Conservation (phyloP, 148 eudicot genomes). For the Camellia granthamiana region DNA sequence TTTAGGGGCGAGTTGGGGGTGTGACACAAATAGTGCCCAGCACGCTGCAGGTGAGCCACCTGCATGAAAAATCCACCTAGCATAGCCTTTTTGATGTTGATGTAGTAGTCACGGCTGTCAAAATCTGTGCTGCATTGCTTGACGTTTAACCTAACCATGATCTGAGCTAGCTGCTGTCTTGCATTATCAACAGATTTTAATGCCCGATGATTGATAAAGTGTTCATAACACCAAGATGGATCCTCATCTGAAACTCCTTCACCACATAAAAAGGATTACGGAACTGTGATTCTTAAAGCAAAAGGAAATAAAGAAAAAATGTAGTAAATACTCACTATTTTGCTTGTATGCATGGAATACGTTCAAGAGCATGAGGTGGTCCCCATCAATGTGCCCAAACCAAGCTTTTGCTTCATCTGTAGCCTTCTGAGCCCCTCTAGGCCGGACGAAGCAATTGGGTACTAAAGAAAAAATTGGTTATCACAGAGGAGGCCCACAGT, state of each 20-base stretch:
- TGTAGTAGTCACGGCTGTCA: conserved; percentile 88
- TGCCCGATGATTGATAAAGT: conserved; percentile 77
- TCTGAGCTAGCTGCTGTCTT: conserved; percentile 89
- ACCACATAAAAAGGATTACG: background rate
- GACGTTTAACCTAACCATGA: conserved; percentile 80
- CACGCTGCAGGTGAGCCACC: conserved; percentile 90
- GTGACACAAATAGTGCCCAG: conserved; percentile 87
- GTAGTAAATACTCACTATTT: conserved; percentile 57
- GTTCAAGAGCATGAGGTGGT: conserved; percentile 89
- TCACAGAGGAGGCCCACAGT: conserved; percentile 99
- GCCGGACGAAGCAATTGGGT: conserved; percentile 99
- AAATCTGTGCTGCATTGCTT: conserved; percentile 94
- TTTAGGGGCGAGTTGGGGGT: too few relatives aligned
- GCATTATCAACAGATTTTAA: conserved; percentile 92
- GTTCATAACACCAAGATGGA: conserved; percentile 90
- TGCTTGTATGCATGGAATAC: conserved; percentile 99
- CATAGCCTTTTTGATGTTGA: conserved; percentile 96
- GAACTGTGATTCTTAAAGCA: background rate
- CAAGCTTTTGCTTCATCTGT: conserved; percentile 92
- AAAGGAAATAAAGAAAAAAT: background rate
- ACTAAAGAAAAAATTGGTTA: conserved; percentile 95
- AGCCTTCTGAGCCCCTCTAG: conserved; percentile 99
- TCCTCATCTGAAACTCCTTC: conserved; percentile 60
- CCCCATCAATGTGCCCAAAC: conserved; percentile 92
- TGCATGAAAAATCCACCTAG: conserved; percentile 98